Base-by-base conservation (phyloP, 2,329 filamentous ascomycete species). In the Thelonectria olida region DNA sequence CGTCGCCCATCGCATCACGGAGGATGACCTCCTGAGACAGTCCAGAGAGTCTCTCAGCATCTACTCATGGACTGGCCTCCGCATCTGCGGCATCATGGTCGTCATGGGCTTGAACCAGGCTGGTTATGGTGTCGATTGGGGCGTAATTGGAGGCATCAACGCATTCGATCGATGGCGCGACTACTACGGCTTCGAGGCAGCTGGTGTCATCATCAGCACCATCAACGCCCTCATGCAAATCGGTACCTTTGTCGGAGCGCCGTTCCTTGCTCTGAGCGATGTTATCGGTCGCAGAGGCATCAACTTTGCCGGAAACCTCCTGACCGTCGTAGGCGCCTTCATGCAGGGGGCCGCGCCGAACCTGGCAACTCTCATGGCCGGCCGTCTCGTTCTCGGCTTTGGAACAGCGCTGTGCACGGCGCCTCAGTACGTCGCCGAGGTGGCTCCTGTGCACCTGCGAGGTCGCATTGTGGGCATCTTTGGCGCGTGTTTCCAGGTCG, bases 211-310 rank as follows among this genome's bases (percentile, higher is more conserved):
- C 1, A 64, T 70, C 4, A 67, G 68, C 19, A 54, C 64, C 25
- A 70, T 69, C 42, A 70, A 70, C 7, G 67, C 68, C 4, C 56
- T 69, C 5, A 70, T 70, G 67, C 67, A 67, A 9, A 67, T 70
- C 5, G 67, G 67, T 8, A 67, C 52, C 20, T 69, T 70, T 15
- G 67, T 67, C 2, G 67, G 65, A n/a, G 64, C 67, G 2, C 67
- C 67, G 0, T 69, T 70, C 22, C 64, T 70, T 6, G 50, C 57
- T 8, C 19, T 70, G 5, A 54, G 58, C 5, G 67, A 69, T 27
- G 67, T 66, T 13, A 39, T 69, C 41, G 67, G 67, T n/a, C 67
- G 67, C 15, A 58, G 67, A 3, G 67, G 65, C 10, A 58, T 70
- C 57, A 69, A 70, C 55, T 69, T 69, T 22, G 17, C 42, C 1